Percentiles rank a stretch among this genome's conserved stretches.
Evolutionary conservation across 495 filamentous ascomycete genomes (phyloP).

Genomic region (Evernia prunastri): DNA sequence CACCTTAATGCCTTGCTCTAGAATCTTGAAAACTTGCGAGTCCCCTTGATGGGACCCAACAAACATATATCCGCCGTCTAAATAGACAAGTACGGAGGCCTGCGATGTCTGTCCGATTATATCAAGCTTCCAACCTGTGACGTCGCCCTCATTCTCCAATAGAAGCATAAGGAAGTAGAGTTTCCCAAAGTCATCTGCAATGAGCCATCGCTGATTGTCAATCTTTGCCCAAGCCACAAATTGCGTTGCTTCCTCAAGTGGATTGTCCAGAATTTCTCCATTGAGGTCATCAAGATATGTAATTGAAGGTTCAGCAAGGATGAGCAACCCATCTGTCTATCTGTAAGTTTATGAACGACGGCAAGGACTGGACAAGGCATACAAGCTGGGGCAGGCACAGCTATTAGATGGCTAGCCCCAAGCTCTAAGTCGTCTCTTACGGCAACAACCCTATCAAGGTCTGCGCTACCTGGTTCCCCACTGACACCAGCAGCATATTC

Average conservation of each 20-base stretch:
- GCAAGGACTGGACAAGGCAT: slow-evolving; percentile 27
- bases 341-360: slow-evolving; percentile 35
- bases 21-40: slow-evolving; percentile 71
- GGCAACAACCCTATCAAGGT: slow-evolving; percentile 45
- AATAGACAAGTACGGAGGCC: slow-evolving; percentile 69
- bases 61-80: slow-evolving; percentile 69
- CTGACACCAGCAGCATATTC: slow-evolving; percentile 43
- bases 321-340: slow-evolving; percentile 55
- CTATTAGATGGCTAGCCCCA: slow-evolving; percentile 76
- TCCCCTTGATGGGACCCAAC: slow-evolving; percentile 90
- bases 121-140: slow-evolving; percentile 60
- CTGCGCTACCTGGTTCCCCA: slow-evolving; percentile 43
- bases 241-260: slow-evolving; percentile 64
- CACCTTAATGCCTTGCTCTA: slow-evolving; percentile 49
- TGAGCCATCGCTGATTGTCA: slow-evolving; percentile 69
- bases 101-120: slow-evolving; percentile 64
- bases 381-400: slow-evolving; percentile 60
- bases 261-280: slow-evolving; percentile 51
- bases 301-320: slow-evolving; percentile 79
- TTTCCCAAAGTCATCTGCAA: slow-evolving; percentile 84
- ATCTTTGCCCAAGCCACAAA: slow-evolving; percentile 86
- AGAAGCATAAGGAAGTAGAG: slow-evolving; percentile 74
- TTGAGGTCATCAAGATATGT: slow-evolving; percentile 70
- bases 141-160: slow-evolving; percentile 53
- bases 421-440: slow-evolving; percentile 58